Conservation (phyloP, 2,329 filamentous ascomycete genomes). For the Fusarium temperatum region DNA sequence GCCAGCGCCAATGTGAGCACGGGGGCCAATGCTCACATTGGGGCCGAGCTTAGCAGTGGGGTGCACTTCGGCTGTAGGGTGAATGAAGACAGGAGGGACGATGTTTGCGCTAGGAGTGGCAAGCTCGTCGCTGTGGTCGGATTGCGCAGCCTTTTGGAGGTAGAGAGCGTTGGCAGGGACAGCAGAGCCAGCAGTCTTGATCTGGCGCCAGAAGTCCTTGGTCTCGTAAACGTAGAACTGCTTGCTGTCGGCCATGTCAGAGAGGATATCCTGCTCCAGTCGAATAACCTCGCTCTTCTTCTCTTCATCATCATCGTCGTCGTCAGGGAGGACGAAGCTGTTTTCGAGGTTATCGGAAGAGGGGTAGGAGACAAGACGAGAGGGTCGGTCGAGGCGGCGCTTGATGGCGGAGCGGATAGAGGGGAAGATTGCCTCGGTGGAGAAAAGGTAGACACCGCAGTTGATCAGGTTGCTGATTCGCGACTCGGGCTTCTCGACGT, state of each 20-base stretch:
- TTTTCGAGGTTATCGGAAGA: slow-evolving; percentile 91
- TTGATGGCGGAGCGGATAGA: slow-evolving; percentile 95
- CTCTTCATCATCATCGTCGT: slow-evolving; percentile 77
- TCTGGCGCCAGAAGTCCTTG: slow-evolving; percentile 99
- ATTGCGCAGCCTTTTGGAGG: slow-evolving; percentile 91
- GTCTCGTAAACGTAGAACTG: slow-evolving; percentile 99
- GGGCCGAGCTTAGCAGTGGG: slow-evolving; percentile 96
- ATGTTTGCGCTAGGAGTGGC: slow-evolving; percentile 86
- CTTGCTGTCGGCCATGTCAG: slow-evolving; percentile 94
- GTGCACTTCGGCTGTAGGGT: slow-evolving; percentile 89
- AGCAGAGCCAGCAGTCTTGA: slow-evolving; percentile 97
- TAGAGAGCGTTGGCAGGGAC: slow-evolving; percentile 97
- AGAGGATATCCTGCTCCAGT: slow-evolving; percentile 95
- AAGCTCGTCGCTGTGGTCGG: slow-evolving; percentile 75
- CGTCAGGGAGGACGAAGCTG: slow-evolving; percentile 58
- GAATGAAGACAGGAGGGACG: slow-evolving; percentile 92
- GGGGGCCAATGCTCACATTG: slow-evolving; percentile 95
- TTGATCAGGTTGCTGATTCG: slow-evolving; percentile 99
- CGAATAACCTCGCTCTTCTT: slow-evolving; percentile 88
- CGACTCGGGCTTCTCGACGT: slow-evolving; percentile 98
- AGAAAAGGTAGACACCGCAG: slow-evolving; percentile 98
- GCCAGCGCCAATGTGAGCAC: slow-evolving; percentile 83
- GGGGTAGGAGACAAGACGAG: slow-evolving; percentile 89
- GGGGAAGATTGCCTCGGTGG: slow-evolving; percentile 95
- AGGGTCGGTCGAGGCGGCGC: slow-evolving; percentile 86